These are phyloP conservation scores for Fusarium camptoceras DNA, from an alignment of 2,329 filamentous ascomycete genomes.

Conservation along the genomic window DNA sequence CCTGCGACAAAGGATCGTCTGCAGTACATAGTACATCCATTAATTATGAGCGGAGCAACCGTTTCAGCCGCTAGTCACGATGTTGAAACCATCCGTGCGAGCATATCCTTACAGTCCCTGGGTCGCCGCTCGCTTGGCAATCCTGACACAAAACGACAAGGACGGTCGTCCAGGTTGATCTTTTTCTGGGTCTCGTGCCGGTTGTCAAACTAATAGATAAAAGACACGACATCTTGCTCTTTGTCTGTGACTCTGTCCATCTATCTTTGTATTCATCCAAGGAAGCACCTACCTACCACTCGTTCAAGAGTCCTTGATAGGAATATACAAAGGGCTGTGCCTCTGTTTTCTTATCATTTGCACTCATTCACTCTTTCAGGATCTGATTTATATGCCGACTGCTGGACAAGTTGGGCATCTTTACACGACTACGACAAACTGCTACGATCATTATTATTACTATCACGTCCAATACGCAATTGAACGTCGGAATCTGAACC, in stretches of 20 bases:
- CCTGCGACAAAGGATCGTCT: slow-evolving; percentile 28
- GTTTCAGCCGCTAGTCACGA: slow-evolving; percentile 44
- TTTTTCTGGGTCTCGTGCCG: slow-evolving; percentile 19
- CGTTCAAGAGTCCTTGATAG: slow-evolving; percentile 24
- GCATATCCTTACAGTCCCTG: slow-evolving; percentile 5
- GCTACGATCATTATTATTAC: slow-evolving; percentile 4
- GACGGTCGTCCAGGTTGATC: slow-evolving; percentile 3
- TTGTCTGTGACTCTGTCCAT: slow-evolving; percentile 13
- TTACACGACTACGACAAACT: not conserved
- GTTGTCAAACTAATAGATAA: slow-evolving; percentile 21
- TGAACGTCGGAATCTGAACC: not conserved
- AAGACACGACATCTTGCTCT: slow-evolving; percentile 4
- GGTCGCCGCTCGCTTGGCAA: slow-evolving; percentile 12
- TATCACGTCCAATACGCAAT: slow-evolving; percentile 1
- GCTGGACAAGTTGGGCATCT: slow-evolving; percentile 42
- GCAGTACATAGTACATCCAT: slow-evolving; percentile 15
- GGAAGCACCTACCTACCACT: slow-evolving; percentile 29
- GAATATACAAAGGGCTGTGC: slow-evolving; percentile 41
- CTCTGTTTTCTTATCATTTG: slow-evolving; percentile 27
- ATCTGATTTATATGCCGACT: slow-evolving; percentile 23
- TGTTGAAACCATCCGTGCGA: slow-evolving; percentile 46
- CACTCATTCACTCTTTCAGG: slow-evolving; percentile 27
- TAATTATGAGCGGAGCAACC: slow-evolving; percentile 23
- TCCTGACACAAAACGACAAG: slow-evolving; percentile 32
- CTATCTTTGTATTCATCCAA: slow-evolving; percentile 23